Conservation (phyloP, 805 yeast genomes). For the Lachancea dasiensis region DNA sequence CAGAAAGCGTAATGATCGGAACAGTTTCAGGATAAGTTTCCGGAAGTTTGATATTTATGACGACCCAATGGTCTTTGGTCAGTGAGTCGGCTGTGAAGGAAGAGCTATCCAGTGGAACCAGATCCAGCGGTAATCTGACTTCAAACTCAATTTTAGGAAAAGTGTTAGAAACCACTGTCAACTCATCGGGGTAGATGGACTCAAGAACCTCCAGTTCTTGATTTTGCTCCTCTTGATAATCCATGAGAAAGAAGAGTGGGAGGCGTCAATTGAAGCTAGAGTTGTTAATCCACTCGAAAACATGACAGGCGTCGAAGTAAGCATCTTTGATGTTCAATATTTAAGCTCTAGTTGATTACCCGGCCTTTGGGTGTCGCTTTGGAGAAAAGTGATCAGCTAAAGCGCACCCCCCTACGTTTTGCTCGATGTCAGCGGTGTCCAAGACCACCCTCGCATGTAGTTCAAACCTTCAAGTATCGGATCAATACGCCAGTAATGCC, state of each 20-base stretch:
- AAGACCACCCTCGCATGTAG: too few species aligned
- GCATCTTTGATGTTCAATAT: too few species aligned
- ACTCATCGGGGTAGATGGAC: conserved; percentile 90
- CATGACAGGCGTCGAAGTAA: too few species aligned
- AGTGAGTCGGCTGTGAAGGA: conserved; percentile 33
- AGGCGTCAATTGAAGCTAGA: too few species aligned
- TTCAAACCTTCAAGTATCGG: too few species aligned
- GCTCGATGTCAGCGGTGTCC: too few species aligned
- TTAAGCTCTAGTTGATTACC: too few species aligned
- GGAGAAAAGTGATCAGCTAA: too few species aligned
- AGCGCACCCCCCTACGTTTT: too few species aligned
- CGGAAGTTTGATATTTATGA: conserved; percentile 65
- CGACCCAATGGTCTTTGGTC: conserved; percentile 49
- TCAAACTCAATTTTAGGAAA: conserved; percentile 38
- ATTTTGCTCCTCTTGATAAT: conserved; percentile 70
- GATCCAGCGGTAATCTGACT: conserved; percentile 58
- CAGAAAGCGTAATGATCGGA: conserved; percentile 49
- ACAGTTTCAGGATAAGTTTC: conserved; percentile 74
- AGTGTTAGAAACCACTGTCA: conserved; percentile 38
- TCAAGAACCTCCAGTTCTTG: conserved; percentile 89
- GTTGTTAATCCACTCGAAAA: too few species aligned
- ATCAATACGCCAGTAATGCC: too few species aligned
- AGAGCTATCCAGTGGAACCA: conserved; percentile 27
- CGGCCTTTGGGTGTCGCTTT: too few species aligned
- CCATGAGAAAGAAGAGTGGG: conserved; percentile 41